Base-by-base conservation (phyloP, 805 yeast genomes). In the Maudiozyma turicensis region DNA sequence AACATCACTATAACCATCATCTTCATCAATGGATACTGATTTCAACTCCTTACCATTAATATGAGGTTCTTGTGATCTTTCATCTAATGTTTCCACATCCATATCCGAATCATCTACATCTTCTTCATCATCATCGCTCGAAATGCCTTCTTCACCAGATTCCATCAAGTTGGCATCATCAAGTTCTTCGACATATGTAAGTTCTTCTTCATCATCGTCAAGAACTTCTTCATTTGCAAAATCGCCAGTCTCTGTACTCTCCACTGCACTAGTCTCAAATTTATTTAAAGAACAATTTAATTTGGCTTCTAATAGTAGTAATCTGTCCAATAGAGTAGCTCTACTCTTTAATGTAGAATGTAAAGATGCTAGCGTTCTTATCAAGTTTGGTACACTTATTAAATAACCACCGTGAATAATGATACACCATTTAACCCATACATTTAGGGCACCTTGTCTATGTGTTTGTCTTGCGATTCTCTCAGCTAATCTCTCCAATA, bases 341-440 rank as follows among this genome's bases (percentile, higher is more conserved):
- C 89, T 83, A 50, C 79, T 77, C 14, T 74, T 69, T 39, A 93
- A 70, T 3, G 86, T 80, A 6, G 81, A 70, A 59, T 84, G 84
- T 51, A 91, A 67, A 1, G 80, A 70, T 9, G 83, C 78, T 50
- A 89, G 69, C 26, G 80, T 71, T 38, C 73, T 77, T 48, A 79
- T 71, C 49, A 82, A 72, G 48, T 79, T 72, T 49, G 72, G 72
- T 38, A 70, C 61, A 39, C 66, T 60, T 38, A 67, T 68, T 46
- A 73, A 70, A 54, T 82, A 76, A 1, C 86, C 87, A 43, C 97
- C 98, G 63, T 88, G 95, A 5, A 80, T 72, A 42, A 91, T 75
- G 59, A 93, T 71, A 29, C 88, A 72, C 90, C 95, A 88, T 64
- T 87, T 86, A 48, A 91, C 79, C 98, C 98, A 93, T 5, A 78